phyloP scores from a whole-genome alignment of 2,329 filamentous ascomycete species.

The Monosporascus sp. region DNA sequence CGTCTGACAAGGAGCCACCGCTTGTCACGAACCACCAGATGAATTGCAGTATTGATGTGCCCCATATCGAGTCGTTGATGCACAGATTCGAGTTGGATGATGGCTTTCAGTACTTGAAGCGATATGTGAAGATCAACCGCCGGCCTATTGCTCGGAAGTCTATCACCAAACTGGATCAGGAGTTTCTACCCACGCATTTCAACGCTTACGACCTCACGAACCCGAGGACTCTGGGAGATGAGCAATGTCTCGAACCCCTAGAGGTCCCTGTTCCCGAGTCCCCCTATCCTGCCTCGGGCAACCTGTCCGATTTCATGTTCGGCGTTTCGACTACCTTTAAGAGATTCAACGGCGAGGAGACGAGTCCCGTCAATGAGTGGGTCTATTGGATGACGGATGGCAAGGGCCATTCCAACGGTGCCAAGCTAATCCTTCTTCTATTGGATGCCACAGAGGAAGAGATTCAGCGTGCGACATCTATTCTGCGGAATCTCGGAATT shows the following conservation, averaged over 20 bases:
- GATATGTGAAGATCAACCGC: conserved; percentile 48
- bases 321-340: conserved; percentile 54
- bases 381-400: conserved; percentile 55
- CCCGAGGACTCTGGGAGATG: conserved; percentile 30
- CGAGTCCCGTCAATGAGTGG: conserved; percentile 52
- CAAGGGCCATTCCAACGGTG: conserved; percentile 49
- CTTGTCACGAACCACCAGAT: conserved; percentile 32
- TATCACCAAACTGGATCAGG: conserved; percentile 44
- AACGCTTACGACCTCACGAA: conserved; percentile 43
- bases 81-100: conserved; percentile 42
- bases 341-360: conserved; percentile 45
- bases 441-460: conserved; percentile 47
- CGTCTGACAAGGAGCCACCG: conserved; percentile 23
- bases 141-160: conserved; percentile 43
- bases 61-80: conserved; percentile 39
- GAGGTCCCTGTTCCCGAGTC: conserved; percentile 47
- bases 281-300: conserved; percentile 42
- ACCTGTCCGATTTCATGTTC: conserved; percentile 53
- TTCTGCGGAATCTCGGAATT: conserved; percentile 44
- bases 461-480: conserved; percentile 41
- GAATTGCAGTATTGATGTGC: conserved; percentile 45
- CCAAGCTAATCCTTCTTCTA: conserved; percentile 49
- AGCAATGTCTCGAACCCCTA: conserved; percentile 43
- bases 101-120: conserved; percentile 50
- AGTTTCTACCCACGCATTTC: conserved; percentile 41